phyloP scores from a whole-genome alignment of 2,329 filamentous ascomycete genomes.

The Stagonosporopsis rhizophila region DNA sequence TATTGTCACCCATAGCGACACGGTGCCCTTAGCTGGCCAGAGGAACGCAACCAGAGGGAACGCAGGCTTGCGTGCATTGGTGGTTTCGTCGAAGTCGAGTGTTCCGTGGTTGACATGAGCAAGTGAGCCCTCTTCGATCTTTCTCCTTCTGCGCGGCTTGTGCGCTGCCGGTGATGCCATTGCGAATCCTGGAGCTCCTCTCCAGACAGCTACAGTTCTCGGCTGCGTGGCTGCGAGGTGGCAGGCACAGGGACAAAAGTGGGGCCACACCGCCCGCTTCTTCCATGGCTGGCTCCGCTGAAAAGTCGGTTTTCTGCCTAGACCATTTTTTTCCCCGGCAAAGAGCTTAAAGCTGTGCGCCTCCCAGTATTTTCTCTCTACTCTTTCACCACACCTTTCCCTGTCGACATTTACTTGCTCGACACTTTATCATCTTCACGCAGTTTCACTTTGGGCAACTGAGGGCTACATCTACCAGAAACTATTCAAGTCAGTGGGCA shows the following conservation, averaged over 20 bases:
- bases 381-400: slow-evolving; percentile 15
- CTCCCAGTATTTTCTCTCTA: slow-evolving; percentile 16
- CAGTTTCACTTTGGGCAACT: slow-evolving; percentile 45
- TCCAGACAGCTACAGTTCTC: slow-evolving; percentile 5
- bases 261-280: slow-evolving; percentile 13
- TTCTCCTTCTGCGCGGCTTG: slow-evolving; percentile 54
- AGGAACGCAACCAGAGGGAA: slow-evolving; percentile 95
- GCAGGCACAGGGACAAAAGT: slow-evolving; percentile 8
- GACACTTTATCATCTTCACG: slow-evolving; percentile 30
- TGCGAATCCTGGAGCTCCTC: slow-evolving; percentile 12
- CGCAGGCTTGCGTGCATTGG: slow-evolving; percentile 65
- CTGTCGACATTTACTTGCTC: slow-evolving; percentile 15
- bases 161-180: slow-evolving; percentile 47
- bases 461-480: slow-evolving; percentile 46
- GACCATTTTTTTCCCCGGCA: slow-evolving; percentile 2
- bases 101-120: slow-evolving; percentile 53
- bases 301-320: slow-evolving; percentile 13
- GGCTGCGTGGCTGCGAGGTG: not conserved
- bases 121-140: slow-evolving; percentile 50
- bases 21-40: slow-evolving; percentile 84
- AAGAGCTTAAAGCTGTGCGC: slow-evolving; percentile 21
- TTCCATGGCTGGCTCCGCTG: slow-evolving; percentile 5
- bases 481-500: slow-evolving; percentile 51
- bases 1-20: slow-evolving; percentile 90
- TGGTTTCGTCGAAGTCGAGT: slow-evolving; percentile 52